phyloP scores from a whole-genome alignment of 768 basidiomycete genomes.

The Hypholoma fasciculare region DNA sequence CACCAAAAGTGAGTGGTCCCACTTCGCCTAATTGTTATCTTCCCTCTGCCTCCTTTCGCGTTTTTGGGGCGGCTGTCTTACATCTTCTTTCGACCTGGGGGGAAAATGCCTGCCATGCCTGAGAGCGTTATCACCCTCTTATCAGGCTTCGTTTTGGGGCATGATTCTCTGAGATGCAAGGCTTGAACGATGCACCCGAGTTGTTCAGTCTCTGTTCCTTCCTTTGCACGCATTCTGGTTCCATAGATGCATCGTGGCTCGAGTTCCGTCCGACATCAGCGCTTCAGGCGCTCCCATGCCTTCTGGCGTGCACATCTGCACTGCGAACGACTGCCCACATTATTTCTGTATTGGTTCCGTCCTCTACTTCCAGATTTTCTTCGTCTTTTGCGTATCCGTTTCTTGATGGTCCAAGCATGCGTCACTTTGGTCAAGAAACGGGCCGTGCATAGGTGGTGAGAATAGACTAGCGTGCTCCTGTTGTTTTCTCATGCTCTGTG shows the following conservation, averaged over 20 bases:
- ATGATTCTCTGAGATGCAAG: too few relatives aligned
- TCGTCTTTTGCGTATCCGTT: too few relatives aligned
- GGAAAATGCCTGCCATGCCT: neutral
- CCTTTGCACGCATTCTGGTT: neutral
- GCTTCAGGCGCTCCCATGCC: neutral
- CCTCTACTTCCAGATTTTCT: neutral
- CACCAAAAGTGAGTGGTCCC: conserved; percentile 61
- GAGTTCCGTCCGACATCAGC: neutral
- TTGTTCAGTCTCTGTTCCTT: neutral
- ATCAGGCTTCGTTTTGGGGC: too few relatives aligned
- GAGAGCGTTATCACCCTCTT: neutral
- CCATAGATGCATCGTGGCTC: neutral
- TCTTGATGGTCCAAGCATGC: too few relatives aligned
- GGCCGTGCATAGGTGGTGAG: neutral
- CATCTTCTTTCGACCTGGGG: neutral
- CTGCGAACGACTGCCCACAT: neutral
- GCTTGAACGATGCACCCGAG: too few relatives aligned
- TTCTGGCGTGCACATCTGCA: too few relatives aligned
- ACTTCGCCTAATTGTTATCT: neutral
- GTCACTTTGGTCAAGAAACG: neutral
- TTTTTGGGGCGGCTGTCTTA: neutral
- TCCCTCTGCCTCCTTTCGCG: neutral
- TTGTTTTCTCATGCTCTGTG: neutral
- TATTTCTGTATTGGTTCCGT: neutral
- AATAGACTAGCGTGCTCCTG: neutral